These are phyloP conservation scores for Chiua virens DNA, from an alignment of 768 basidiomycete genomes.

Conservation along the genomic window DNA sequence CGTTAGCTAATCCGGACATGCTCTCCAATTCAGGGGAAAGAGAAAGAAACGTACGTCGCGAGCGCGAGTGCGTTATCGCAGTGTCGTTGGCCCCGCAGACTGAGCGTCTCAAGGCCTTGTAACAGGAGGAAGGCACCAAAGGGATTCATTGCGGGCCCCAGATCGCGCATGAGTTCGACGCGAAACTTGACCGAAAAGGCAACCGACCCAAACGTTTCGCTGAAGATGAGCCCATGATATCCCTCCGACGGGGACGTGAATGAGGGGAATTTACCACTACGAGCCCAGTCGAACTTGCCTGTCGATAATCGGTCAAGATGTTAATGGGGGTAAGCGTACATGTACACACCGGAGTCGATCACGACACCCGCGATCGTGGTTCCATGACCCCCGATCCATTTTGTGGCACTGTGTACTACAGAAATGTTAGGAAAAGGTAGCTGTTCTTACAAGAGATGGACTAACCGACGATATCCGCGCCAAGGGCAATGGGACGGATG, in stretches of 20 bases:
- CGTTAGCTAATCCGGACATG: background rate
- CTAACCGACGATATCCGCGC: constrained; percentile 54
- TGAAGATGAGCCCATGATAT: constrained; percentile 54
- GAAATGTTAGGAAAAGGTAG: background rate
- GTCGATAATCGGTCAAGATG: background rate
- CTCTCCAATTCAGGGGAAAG: too few species aligned
- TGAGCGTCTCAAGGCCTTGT: constrained; percentile 63
- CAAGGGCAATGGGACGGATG: constrained; percentile 51
- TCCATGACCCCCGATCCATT: constrained; percentile 71
- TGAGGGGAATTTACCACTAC: constrained; percentile 53
- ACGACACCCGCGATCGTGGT: constrained; percentile 65
- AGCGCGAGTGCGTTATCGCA: constrained; percentile 54
- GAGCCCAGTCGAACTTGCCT: constrained; percentile 60
- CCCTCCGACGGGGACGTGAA: constrained; percentile 57
- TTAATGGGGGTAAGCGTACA: background rate
- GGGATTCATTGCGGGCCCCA: constrained; percentile 54
- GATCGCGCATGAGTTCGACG: constrained; percentile 50
- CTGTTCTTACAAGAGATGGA: background rate
- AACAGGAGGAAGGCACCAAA: constrained; percentile 59
- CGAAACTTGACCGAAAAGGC: constrained; percentile 55
- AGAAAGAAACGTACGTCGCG: constrained; percentile 35
- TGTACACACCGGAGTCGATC: constrained; percentile 50
- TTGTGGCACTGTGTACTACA: constrained; percentile 56
- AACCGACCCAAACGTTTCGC: constrained; percentile 48
- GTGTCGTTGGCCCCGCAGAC: constrained; percentile 58